Conservation (phyloP, 2,329 filamentous ascomycete genomes). For the Escovopsis weberi region DNA sequence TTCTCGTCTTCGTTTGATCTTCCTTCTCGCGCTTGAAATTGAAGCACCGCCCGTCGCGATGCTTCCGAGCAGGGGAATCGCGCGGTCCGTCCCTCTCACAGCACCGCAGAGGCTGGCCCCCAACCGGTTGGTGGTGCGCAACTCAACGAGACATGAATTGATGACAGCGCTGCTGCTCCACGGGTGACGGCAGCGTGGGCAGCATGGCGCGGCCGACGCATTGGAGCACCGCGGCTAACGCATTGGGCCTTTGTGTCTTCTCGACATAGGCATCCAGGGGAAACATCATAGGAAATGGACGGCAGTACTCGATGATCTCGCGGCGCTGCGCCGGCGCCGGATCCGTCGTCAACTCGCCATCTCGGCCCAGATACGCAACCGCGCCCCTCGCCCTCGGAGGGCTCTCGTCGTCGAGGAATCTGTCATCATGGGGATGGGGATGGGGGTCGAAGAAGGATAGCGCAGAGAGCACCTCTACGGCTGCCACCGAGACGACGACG, state of each 20-base stretch:
- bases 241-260: constrained; percentile 3
- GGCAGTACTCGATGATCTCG: constrained; percentile 20
- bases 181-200: no score
- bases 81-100: constrained; percentile 23
- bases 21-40: constrained; percentile 8
- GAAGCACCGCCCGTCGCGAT: constrained; percentile 18
- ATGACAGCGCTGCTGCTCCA: no score
- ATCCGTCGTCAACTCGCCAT: constrained; percentile 10
- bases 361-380: constrained; percentile 10
- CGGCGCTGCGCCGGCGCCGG: constrained; percentile 11
- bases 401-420: constrained; percentile 15
- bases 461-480: constrained; percentile 8
- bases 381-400: constrained; percentile 18
- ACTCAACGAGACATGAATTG: neutral
- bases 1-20: no score
- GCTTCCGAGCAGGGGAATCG: constrained; percentile 31
- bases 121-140: constrained; percentile 14
- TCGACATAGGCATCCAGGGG: constrained; percentile 8
- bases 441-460: constrained; percentile 15
- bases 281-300: constrained; percentile 19
- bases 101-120: constrained; percentile 16
- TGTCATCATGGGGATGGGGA: constrained; percentile 24
- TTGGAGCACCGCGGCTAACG: neutral
- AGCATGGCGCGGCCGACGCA: neutral
- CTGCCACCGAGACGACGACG: constrained; percentile 6